phyloP scores from a whole-genome alignment of 1,284 basidiomycete genomes.

The Polyporus tsugae region DNA sequence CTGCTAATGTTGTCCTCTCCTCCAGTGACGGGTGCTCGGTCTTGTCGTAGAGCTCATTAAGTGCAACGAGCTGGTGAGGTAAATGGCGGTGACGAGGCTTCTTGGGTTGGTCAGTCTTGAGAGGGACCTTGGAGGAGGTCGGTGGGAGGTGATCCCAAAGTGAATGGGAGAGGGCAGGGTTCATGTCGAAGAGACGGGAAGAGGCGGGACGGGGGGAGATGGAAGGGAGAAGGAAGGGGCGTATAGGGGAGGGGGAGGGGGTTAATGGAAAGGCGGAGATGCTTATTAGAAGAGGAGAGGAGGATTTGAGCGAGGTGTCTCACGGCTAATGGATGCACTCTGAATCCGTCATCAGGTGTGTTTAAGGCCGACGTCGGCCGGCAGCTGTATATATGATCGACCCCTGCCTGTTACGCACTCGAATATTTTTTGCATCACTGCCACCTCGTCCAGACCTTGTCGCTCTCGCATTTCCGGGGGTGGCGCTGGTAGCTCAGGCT shows the following conservation, averaged over 20 bases:
- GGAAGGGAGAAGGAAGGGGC: slow-evolving; percentile 35
- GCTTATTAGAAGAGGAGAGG: slow-evolving; percentile 41
- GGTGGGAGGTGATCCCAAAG: slow-evolving; percentile 38
- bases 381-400: slow-evolving; percentile 32
- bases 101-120: slow-evolving; percentile 56
- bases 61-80: slow-evolving; percentile 70
- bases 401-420: slow-evolving; percentile 26
- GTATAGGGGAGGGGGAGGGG: slow-evolving; percentile 38
- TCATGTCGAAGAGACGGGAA: slow-evolving; percentile 42
- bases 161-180: slow-evolving; percentile 39
- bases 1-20: slow-evolving; percentile 69
- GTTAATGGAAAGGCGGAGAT: slow-evolving; percentile 39
- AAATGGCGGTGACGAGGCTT: slow-evolving; percentile 81
- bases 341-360: slow-evolving; percentile 38
- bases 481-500: not conserved
- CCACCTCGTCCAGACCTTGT: slow-evolving; percentile 21
- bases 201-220: slow-evolving; percentile 34
- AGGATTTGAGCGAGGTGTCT: slow-evolving; percentile 46
- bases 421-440: slow-evolving; percentile 30
- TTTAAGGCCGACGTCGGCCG: slow-evolving; percentile 42
- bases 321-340: slow-evolving; percentile 41
- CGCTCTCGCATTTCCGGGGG: not conserved
- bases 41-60: slow-evolving; percentile 79
- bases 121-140: slow-evolving; percentile 39
- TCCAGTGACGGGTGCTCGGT: slow-evolving; percentile 79